Evolutionary conservation across 495 filamentous ascomycete genomes (phyloP), one percentile per base, ranked within the genome.

Genomic region (Trichoderma parareesei): DNA sequence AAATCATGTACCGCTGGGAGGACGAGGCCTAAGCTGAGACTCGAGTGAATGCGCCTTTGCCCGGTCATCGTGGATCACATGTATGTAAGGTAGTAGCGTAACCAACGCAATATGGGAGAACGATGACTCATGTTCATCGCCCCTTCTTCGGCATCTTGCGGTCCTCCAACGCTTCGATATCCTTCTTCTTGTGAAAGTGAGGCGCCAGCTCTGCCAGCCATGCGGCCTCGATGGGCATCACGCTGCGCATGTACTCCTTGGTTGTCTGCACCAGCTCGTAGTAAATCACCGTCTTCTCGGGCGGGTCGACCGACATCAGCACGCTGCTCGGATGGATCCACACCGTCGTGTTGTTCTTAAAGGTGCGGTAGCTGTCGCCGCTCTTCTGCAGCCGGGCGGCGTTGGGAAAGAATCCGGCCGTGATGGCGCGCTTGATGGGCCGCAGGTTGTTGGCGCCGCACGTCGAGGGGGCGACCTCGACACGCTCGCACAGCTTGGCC

Each of bases 101-200:
- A 27, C 27, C 27, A 27, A 27, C 27, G 27, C 27, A 27, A 27
- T 27, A 27, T 2, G 27, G 27, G 27, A 27, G 1, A 27, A 27
- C 5, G 53, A 35, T 5, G 18, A 4, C 35, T 57, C 27, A 33
- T 10, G 10, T 27, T 57, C 53, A 41, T 62, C 38, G 41, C 37
- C 43, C n/a, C 13, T 63, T 6, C 16, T 63, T 63, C n/a, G 61
- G 61, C 61, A 63, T 63, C 77, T 97, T 98, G 79, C 83, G 87
- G 62, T 90, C 89, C 73, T 88, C 78, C 65, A 97, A 66, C 20
- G 82, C 85, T 72, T 97, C 95, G 55, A 98, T 71, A 72, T 98
- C 91, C 76, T 90, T 90, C 81, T 89, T 91, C 79, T 96, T 97
- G 72, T 97, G 89, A 71, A 90, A 97, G 78, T 98, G 94, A 65